phyloP scores from a whole-genome alignment of 1,284 basidiomycete species.

The Malassezia slooffiae region DNA sequence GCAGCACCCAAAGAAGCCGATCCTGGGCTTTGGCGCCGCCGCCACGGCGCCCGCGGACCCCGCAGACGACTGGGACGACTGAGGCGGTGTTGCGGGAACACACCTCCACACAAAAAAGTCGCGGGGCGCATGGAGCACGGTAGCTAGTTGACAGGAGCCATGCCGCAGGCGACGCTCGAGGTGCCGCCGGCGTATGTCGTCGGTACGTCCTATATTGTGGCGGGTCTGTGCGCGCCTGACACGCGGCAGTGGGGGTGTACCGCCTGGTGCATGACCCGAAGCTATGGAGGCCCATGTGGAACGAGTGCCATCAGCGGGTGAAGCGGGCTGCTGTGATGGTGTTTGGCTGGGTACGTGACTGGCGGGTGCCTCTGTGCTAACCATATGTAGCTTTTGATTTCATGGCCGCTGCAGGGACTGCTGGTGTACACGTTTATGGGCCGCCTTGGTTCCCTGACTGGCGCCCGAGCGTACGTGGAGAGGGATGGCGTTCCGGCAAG shows the following conservation, averaged over 20 bases:
- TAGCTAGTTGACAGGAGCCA: too few relatives aligned
- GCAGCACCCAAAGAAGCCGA: conserved; percentile 10
- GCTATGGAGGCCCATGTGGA: conserved; percentile 43
- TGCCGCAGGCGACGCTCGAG: conserved; percentile 43
- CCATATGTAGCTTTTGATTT: conserved; percentile 16
- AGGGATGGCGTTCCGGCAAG: not conserved
- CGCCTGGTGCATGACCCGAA: conserved; percentile 31
- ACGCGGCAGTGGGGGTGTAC: conserved; percentile 31
- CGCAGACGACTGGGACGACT: conserved; percentile 15
- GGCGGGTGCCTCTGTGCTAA: not conserved
- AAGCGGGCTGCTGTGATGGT: conserved; percentile 26
- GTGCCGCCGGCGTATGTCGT: conserved; percentile 38
- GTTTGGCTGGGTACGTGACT: conserved; percentile 19
- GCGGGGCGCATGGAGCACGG: too few relatives aligned
- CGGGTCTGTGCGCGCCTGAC: not conserved
- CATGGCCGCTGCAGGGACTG: conserved; percentile 34
- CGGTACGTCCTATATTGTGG: conserved; percentile 12
- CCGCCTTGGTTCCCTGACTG: conserved; percentile 17
- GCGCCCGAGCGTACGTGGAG: conserved; percentile 21
- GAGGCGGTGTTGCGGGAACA: not conserved
- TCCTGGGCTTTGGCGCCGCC: conserved; percentile 14
- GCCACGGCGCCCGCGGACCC: not conserved
- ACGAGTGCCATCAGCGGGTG: conserved; percentile 22
- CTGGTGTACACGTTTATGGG: conserved; percentile 37
- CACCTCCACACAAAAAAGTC: too few relatives aligned